These are phyloP conservation scores for Oryza australiensis DNA, from an alignment of 176 grass and related monocot species.

Conservation along the genomic window DNA sequence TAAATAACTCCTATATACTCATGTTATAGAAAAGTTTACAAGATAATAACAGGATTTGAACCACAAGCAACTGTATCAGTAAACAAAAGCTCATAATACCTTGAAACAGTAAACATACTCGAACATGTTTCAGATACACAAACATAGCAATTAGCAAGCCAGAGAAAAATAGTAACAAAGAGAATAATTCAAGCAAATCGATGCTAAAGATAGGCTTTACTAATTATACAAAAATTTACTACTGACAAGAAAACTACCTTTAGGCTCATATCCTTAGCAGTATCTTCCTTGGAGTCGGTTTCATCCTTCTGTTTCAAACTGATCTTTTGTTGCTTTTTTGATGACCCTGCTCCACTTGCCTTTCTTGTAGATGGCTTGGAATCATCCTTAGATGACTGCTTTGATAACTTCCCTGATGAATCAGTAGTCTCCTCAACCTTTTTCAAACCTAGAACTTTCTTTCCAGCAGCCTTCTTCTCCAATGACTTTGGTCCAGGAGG, in stretches of 20 bases:
- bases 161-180: neutral
- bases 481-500: slow-evolving; percentile 45
- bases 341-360: slow-evolving; percentile 49
- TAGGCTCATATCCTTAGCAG: slow-evolving; percentile 37
- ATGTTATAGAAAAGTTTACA: neutral
- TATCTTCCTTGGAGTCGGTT: slow-evolving; percentile 33
- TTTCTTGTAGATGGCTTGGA: slow-evolving; percentile 39
- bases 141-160: neutral
- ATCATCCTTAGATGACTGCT: slow-evolving; percentile 47
- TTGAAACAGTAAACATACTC: neutral
- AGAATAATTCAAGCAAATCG: neutral
- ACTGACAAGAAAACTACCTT: slow-evolving; percentile 45
- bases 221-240: slow-evolving; percentile 18
- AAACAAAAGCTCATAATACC: neutral
- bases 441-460: slow-evolving; percentile 34
- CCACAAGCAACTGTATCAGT: neutral
- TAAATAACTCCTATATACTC: neutral
- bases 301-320: slow-evolving; percentile 48
- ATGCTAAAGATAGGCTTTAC: slow-evolving; percentile 18
- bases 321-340: slow-evolving; percentile 47
- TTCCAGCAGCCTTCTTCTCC: slow-evolving; percentile 50
- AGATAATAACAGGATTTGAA: neutral
- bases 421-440: slow-evolving; percentile 50
- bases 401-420: slow-evolving; percentile 53
- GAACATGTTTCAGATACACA: neutral